A percentile compares a stretch with the other conserved stretches of the same genome.
Conservation (phyloP, 768 basidiomycete species). For the Phylloporus arenicola region DNA sequence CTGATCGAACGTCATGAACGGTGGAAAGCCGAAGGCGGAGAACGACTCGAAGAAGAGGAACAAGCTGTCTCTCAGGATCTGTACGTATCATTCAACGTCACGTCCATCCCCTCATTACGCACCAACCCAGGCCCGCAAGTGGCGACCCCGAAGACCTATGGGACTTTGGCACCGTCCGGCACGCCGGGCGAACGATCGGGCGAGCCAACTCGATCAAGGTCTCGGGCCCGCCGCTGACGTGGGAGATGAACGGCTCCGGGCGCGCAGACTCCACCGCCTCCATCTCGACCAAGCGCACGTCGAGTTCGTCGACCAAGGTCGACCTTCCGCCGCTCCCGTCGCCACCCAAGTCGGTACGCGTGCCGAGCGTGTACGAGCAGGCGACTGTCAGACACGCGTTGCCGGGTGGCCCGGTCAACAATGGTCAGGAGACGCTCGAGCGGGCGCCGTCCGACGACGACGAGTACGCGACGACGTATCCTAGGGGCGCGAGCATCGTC, state of each 20-base stretch:
- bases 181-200: slow-evolving; percentile 67
- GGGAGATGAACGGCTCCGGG: slow-evolving; percentile 65
- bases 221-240: slow-evolving; percentile 68
- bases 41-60: slow-evolving; percentile 66
- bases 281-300: slow-evolving; percentile 24
- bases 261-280: slow-evolving; percentile 37
- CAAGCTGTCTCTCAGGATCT: slow-evolving; percentile 54
- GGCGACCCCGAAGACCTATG: slow-evolving; percentile 80
- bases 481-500: slow-evolving; percentile 39
- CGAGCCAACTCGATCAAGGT: slow-evolving; percentile 51
- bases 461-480: slow-evolving; percentile 49
- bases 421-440: slow-evolving; percentile 31
- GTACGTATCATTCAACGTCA: slow-evolving; percentile 38
- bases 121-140: slow-evolving; percentile 39
- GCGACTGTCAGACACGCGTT: slow-evolving; percentile 65
- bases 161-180: slow-evolving; percentile 96
- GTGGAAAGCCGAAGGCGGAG: slow-evolving; percentile 89
- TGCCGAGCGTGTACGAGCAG: slow-evolving; percentile 44
- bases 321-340: slow-evolving; percentile 60
- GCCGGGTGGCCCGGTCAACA: slow-evolving; percentile 18
- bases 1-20: slow-evolving; percentile 91
- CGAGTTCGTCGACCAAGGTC: slow-evolving; percentile 47
- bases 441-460: slow-evolving; percentile 61
- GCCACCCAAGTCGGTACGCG: slow-evolving; percentile 31
- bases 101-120: neutral